Conservation (phyloP, 768 basidiomycete species). For the Symmetrospora coprosmae region DNA sequence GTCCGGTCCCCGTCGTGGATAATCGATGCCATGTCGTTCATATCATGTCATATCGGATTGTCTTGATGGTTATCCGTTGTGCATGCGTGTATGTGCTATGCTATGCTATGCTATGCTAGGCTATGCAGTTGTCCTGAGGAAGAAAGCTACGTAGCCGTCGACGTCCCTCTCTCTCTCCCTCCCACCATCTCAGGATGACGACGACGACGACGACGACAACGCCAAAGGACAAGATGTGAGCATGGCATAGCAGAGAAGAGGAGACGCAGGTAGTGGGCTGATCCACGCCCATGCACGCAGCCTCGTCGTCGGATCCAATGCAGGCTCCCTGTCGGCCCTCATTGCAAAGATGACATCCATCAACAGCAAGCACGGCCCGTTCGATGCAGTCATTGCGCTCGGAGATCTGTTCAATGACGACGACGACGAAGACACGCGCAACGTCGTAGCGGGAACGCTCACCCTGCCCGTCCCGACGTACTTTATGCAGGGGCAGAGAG, state of each 20-base stretch:
- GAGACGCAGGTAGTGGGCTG: too few relatives aligned
- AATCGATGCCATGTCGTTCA: too few relatives aligned
- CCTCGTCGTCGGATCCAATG: conserved; percentile 17
- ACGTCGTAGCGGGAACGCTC: conserved; percentile 15
- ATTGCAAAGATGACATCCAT: conserved; percentile 12
- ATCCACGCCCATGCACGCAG: neutral
- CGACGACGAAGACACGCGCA: conserved; percentile 18
- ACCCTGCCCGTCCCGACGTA: conserved; percentile 16
- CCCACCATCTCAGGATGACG: too few relatives aligned
- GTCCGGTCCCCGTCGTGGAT: too few relatives aligned
- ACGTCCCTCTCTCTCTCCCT: too few relatives aligned
- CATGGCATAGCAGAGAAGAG: neutral
- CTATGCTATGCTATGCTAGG: too few relatives aligned
- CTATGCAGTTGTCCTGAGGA: too few relatives aligned
- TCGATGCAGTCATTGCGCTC: conserved; percentile 18
- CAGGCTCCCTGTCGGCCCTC: conserved; percentile 1
- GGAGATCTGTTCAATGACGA: conserved; percentile 22
- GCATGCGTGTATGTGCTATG: too few relatives aligned
- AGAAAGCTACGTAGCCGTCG: too few relatives aligned
- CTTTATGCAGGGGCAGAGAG: conserved; percentile 5
- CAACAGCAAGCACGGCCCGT: conserved; percentile 24
- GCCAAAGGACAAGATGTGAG: conserved; percentile 19
- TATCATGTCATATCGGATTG: too few relatives aligned
- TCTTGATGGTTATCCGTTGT: too few relatives aligned
- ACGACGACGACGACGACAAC: neutral